Evolutionary conservation across 2,329 filamentous ascomycete genomes (phyloP).

Genomic region (Diatrype stigma): DNA sequence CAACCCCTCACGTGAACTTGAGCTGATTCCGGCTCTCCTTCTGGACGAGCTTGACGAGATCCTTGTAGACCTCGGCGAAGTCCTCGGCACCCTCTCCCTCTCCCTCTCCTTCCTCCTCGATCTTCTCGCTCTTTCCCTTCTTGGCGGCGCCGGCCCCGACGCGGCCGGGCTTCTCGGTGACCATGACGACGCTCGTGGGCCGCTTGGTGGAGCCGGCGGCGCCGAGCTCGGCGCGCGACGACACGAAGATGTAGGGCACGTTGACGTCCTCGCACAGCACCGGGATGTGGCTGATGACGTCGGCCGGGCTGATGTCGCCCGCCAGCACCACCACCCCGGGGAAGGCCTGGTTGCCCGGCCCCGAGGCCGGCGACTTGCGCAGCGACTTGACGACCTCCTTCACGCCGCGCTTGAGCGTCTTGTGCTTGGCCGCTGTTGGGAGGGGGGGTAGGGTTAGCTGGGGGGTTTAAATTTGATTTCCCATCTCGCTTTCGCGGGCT

Average conservation of each 20-base stretch:
- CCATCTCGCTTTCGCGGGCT: too few relatives aligned
- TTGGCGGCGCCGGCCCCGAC: constrained; percentile 23
- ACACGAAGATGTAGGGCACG: constrained; percentile 94
- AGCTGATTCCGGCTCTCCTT: constrained; percentile 59
- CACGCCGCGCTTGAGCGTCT: constrained; percentile 93
- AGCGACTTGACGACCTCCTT: constrained; percentile 99
- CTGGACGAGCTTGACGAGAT: constrained; percentile 61
- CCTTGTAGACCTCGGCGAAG: constrained; percentile 60
- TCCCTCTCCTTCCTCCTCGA: constrained; percentile 29
- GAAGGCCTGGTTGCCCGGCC: constrained; percentile 55
- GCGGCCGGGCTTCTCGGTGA: constrained; percentile 51
- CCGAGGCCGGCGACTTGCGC: constrained; percentile 76
- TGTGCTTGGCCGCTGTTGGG: constrained; percentile 79
- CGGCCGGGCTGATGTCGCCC: constrained; percentile 95
- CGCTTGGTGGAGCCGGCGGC: constrained; percentile 92
- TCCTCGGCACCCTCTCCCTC: constrained; percentile 52
- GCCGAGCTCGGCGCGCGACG: constrained; percentile 87
- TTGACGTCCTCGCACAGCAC: constrained; percentile 98
- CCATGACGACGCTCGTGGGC: constrained; percentile 95
- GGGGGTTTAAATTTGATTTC: constrained; percentile 1
- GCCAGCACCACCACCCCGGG: constrained; percentile 85
- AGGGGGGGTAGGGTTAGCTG: constrained; percentile 15
- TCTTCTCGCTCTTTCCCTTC: constrained; percentile 38
- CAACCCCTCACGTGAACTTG: constrained; percentile 45
- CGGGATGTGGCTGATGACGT: constrained; percentile 97